A percentile compares a stretch with the other conserved stretches of the same genome.
phyloP scores from a whole-genome alignment of 1,139 yeast species.

The Debaryomyces coudertii region DNA sequence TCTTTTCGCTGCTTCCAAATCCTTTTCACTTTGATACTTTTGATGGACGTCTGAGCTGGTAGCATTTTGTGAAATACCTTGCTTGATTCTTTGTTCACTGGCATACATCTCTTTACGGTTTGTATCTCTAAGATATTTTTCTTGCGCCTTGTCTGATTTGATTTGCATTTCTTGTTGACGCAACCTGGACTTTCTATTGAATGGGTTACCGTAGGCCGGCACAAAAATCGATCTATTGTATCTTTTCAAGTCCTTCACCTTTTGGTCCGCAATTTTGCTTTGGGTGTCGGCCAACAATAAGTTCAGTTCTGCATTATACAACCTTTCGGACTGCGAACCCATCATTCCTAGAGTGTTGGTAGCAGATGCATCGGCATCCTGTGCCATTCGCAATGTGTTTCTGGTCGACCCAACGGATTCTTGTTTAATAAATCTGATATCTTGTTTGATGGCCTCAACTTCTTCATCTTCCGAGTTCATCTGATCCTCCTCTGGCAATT shows the following conservation, averaged over 20 bases:
- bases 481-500: slow-evolving; percentile 48
- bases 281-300: slow-evolving; percentile 80
- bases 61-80: slow-evolving; percentile 44
- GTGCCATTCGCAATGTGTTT: slow-evolving; percentile 84
- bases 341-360: slow-evolving; percentile 88
- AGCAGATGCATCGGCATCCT: slow-evolving; percentile 90
- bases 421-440: slow-evolving; percentile 82
- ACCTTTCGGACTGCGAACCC: slow-evolving; percentile 87
- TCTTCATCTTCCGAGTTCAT: slow-evolving; percentile 75
- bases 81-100: slow-evolving; percentile 49
- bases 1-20: slow-evolving; percentile 50
- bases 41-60: slow-evolving; percentile 44
- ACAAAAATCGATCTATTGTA: slow-evolving; percentile 82
- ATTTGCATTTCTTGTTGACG: slow-evolving; percentile 76
- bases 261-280: slow-evolving; percentile 79
- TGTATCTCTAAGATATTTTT: slow-evolving; percentile 51
- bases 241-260: slow-evolving; percentile 77
- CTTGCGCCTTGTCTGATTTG: slow-evolving; percentile 66
- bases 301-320: slow-evolving; percentile 78
- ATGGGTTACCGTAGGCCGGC: slow-evolving; percentile 83
- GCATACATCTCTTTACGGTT: slow-evolving; percentile 48
- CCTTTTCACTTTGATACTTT: slow-evolving; percentile 53
- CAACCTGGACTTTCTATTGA: slow-evolving; percentile 77
- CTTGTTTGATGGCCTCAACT: slow-evolving; percentile 83
- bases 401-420: slow-evolving; percentile 85